phyloP scores from a whole-genome alignment of 1,284 basidiomycete genomes.

The Irpex sp. region DNA sequence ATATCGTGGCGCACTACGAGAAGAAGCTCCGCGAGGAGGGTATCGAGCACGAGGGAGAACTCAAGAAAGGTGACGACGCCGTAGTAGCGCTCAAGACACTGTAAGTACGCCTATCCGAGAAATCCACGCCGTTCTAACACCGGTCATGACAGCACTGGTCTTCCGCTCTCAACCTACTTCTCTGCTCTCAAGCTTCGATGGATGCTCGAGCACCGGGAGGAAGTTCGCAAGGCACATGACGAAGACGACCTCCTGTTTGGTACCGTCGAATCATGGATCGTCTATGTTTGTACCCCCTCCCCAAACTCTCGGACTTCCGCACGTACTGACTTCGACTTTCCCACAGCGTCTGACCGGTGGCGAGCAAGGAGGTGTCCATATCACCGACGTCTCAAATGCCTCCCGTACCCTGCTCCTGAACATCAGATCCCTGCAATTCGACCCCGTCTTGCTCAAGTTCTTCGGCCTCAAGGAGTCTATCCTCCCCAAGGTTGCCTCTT shows the following conservation, averaged over 20 bases:
- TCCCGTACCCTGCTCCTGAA: conserved; percentile 94
- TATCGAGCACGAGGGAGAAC: conserved; percentile 68
- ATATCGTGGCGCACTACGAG: conserved; percentile 77
- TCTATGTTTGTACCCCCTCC: conserved; percentile 62
- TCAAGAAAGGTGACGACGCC: conserved; percentile 71
- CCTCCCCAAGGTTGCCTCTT: conserved; percentile 87
- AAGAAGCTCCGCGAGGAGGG: conserved; percentile 72
- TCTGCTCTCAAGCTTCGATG: conserved; percentile 94
- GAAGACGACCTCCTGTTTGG: conserved; percentile 86
- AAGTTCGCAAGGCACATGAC: conserved; percentile 79
- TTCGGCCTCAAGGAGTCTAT: conserved; percentile 80
- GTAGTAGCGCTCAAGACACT: conserved; percentile 63
- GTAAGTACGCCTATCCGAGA: conserved; percentile 38
- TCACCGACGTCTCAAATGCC: conserved; percentile 95
- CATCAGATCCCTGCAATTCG: conserved; percentile 81
- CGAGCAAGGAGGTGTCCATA: conserved; percentile 65
- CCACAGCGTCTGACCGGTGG: conserved; percentile 83
- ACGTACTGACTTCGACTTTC: not conserved
- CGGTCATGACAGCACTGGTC: conserved; percentile 63
- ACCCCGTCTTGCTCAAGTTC: conserved; percentile 80
- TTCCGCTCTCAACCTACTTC: conserved; percentile 96
- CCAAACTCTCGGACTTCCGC: not conserved
- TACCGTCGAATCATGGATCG: conserved; percentile 95
- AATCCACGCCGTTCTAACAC: conserved; percentile 11
- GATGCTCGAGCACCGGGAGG: conserved; percentile 91